Evolutionary conservation across 345 rosid genomes (phyloP), one percentile per base, ranked within the genome.

Genomic region (Populus deltoides): DNA sequence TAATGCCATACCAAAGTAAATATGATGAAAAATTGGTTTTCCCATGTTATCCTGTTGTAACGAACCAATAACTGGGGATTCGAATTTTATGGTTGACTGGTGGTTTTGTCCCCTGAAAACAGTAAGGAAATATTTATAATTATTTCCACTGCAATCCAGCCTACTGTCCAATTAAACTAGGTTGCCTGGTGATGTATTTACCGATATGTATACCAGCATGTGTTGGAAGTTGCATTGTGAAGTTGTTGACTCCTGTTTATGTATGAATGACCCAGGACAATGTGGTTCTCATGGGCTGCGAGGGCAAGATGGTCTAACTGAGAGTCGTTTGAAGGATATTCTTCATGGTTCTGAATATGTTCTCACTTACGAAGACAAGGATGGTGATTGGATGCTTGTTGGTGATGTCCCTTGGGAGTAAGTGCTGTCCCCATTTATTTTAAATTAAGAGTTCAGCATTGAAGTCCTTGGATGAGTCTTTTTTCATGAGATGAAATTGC

Each of bases 211-310:
- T 27, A 29, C 45, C 11, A 8, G 11, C 15, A 27, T 7, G 18
- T 77, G 36, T 9, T 41, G 5, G 25, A 39, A 39, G 17, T 39
- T 43, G 38, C 57, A 47, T 33, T 5, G 13, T 24, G 68, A 17
- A 13, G 67, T 51, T 15, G 29, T 47, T 55, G 73, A 78, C 41
- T 72, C 57, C 61, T 73, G 73, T 31, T 39, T 77, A 27, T 76
- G 65, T 71, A 63, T 66, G 25, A 36, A 31, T 75, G 70, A 67
- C 77, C 39, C 86, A 87, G 92, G 92, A 59, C 83, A 87, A 71
- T 89, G 87, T 61, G 84, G 81, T 74, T 85, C 87, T 8, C 70
- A 81, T 73, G 90, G 86, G 33, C 86, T 81, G 78, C 84, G 80
- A 7, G 89, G 84, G 68, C 78, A 55, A 68, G 88, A 87, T 65